Evolutionary conservation across 2,329 filamentous ascomycete genomes (phyloP), one percentile per base, ranked within the genome.

Genomic region (Cyclaneusma minus): DNA sequence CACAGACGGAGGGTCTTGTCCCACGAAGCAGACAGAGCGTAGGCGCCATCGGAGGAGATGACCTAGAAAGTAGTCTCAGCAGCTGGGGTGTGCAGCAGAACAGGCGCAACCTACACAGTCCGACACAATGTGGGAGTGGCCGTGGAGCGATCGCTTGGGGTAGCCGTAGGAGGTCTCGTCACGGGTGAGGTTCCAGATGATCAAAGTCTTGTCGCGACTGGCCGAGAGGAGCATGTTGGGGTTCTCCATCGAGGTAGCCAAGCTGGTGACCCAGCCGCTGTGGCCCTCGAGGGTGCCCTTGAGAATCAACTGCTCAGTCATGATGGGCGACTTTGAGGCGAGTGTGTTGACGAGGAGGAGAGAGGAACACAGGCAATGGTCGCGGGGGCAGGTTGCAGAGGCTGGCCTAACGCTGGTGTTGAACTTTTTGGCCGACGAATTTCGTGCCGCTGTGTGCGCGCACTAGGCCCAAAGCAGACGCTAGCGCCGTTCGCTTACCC

Each of bases 111-210:
- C 51, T 89, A 92, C 89, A 67, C 89, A 95, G 79, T 98, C 89
- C 60, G 89, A 95, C 57, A 98, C 85, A 60, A 98, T 98, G 78
- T 98, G 89, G 42, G 85, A 94, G 74, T 98, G 89, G 54, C 89
- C 89, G 67, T 91, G 78, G 48, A 98, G 84, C 56, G 83, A 91
- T 65, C 89, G 79, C 77, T 98, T 95, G 55, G 89, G 89, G 73
- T 93, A 93, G 51, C 89, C 89, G 72, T 95, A 98, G 56, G 82
- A 78, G 58, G 76, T 75, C 68, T 95, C 89, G 62, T 95, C 85
- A 64, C 89, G 87, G 62, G 89, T 95, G 54, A 98, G 73, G 74
- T 94, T 93, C 89, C 89, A 98, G 75, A 98, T 92, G 68, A 98
- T 98, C 59, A 98, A 70, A 47, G 81, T 82, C 80, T 95, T 94